Conservation (phyloP, 345 rosid species). For the Populus tremula region DNA sequence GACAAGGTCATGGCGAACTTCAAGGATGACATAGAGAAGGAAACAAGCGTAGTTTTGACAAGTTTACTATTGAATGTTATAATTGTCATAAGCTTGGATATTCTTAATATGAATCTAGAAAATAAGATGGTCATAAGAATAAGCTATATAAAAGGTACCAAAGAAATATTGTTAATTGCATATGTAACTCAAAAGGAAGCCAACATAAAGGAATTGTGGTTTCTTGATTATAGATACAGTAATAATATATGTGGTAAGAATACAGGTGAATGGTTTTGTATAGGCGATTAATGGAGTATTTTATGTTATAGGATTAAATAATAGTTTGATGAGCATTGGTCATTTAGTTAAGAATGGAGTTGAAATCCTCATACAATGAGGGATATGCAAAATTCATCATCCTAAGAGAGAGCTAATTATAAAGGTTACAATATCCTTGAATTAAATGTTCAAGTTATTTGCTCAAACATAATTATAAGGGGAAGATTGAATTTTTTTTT, state of each 20-base stretch:
- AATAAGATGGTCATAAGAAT: too few species aligned
- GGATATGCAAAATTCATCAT: not conserved
- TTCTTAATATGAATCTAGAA: not conserved
- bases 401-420: constrained; percentile 1
- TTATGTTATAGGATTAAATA: not conserved
- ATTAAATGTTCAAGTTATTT: not conserved
- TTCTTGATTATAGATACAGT: not conserved
- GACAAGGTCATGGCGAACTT: not conserved
- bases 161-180: not conserved
- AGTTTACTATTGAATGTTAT: not conserved
- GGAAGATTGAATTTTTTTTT: not conserved
- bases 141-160: not conserved
- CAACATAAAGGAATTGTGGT: not conserved
- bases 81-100: not conserved
- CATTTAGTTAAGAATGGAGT: not conserved
- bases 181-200: not conserved
- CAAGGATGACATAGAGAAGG: not conserved
- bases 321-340: not conserved
- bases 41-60: accelerated
- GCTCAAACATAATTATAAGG: not conserved
- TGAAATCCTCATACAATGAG: not conserved
- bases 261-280: not conserved
- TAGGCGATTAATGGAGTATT: not conserved
- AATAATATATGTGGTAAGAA: not conserved
- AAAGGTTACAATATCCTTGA: not conserved